Conservation (phyloP, 495 filamentous ascomycete species). For the Neurospora sp. region DNA sequence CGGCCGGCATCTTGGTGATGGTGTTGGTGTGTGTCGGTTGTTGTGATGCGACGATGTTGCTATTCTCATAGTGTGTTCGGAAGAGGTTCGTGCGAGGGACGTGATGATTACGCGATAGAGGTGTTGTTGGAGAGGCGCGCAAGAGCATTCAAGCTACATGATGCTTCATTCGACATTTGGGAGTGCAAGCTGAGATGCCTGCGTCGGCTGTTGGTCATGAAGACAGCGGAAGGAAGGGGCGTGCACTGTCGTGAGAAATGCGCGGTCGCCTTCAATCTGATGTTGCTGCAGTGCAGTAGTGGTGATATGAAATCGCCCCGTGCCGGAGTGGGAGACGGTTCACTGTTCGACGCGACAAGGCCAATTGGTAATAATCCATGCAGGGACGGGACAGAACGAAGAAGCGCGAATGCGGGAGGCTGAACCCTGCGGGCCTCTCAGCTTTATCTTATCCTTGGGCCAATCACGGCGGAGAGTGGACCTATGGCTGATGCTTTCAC, state of each 20-base stretch:
- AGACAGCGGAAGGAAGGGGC: background rate
- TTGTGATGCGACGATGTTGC: background rate
- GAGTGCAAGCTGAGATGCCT: background rate
- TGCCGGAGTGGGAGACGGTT: background rate
- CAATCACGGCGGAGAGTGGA: background rate
- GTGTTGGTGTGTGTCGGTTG: background rate
- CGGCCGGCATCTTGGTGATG: constrained; percentile 50
- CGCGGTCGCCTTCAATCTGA: background rate
- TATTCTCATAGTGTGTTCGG: background rate
- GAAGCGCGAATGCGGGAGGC: background rate
- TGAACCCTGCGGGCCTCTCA: background rate
- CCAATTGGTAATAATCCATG: background rate
- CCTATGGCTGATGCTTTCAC: background rate
- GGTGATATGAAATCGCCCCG: background rate
- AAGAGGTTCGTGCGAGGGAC: background rate
- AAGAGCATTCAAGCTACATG: background rate
- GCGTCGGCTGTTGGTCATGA: background rate
- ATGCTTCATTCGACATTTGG: background rate
- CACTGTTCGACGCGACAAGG: background rate
- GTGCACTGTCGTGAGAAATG: background rate
- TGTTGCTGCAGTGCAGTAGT: background rate
- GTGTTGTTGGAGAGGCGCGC: background rate
- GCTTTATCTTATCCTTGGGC: background rate
- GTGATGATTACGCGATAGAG: background rate
- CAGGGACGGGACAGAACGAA: background rate